These are phyloP conservation scores for Dillenia suffruticosa DNA, from an alignment of 164 flowering plant species.

Conservation along the genomic window DNA sequence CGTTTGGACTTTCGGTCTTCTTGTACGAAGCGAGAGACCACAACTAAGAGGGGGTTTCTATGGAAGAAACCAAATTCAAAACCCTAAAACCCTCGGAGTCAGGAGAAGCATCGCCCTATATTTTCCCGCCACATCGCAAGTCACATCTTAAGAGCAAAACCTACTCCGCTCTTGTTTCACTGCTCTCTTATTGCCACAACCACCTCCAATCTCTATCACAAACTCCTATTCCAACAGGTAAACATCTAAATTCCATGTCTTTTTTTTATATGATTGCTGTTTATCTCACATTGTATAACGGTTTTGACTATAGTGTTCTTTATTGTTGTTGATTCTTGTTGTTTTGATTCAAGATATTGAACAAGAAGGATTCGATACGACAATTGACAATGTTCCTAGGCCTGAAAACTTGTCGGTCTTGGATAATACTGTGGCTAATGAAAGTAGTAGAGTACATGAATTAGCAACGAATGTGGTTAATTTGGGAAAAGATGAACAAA, in stretches of 20 bases:
- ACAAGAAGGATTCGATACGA: conserved; percentile 7
- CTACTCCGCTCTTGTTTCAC: conserved; percentile 20
- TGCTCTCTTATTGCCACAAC: conserved; percentile 28
- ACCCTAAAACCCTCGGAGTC: conserved; percentile 9
- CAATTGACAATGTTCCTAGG: conserved; percentile 4
- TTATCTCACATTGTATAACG: no score
- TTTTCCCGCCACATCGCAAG: conserved; percentile 24
- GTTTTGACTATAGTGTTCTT: no score
- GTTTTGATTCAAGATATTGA: neutral
- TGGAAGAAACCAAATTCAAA: conserved; percentile 13
- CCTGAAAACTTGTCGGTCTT: conserved; percentile 9
- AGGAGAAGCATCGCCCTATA: neutral
- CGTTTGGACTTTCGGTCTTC: no score
- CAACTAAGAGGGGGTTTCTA: neutral
- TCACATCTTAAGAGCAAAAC: conserved; percentile 47
- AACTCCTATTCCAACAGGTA: conserved; percentile 12
- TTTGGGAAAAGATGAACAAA: conserved; percentile 13
- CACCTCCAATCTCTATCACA: conserved; percentile 15
- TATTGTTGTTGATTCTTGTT: neutral
- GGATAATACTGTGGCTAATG: conserved; percentile 10
- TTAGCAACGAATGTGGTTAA: conserved; percentile 10
- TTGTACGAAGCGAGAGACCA: no score
- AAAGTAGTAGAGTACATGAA: conserved; percentile 11
- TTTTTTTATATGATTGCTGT: neutral
- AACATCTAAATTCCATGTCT: neutral